Conservation (phyloP, 2,329 filamentous ascomycete species). For the Berkeleyomyces rouxiae region DNA sequence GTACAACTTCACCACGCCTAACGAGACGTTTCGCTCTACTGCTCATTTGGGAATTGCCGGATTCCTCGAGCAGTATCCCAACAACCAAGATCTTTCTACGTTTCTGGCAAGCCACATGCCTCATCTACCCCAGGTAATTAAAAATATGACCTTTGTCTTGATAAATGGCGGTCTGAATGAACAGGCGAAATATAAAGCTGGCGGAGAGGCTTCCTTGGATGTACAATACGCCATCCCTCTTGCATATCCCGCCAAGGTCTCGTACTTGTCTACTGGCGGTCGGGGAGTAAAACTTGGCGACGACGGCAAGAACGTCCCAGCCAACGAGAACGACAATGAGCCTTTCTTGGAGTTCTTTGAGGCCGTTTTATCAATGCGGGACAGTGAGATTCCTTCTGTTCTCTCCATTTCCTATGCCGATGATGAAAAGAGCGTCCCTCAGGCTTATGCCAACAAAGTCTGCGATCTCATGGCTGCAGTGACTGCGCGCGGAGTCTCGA, state of each 20-base stretch:
- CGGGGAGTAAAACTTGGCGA: conserved; percentile 26
- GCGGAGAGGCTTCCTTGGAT: conserved; percentile 31
- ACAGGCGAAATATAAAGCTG: conserved; percentile 23
- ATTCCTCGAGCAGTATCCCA: conserved; percentile 33
- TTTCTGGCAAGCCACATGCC: conserved; percentile 25
- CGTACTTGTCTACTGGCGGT: conserved; percentile 30
- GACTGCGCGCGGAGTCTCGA: conserved; percentile 33
- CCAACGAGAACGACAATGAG: conserved; percentile 30
- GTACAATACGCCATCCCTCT: conserved; percentile 32
- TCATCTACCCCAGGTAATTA: conserved; percentile 21
- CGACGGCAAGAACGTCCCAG: conserved; percentile 21
- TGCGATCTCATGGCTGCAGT: conserved; percentile 38
- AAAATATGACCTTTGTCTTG: conserved; percentile 26
- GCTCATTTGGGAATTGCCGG: conserved; percentile 30
- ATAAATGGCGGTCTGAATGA: conserved; percentile 30
- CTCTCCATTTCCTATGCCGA: conserved; percentile 42
- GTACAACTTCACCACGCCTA: conserved; percentile 29
- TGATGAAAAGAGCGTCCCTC: conserved; percentile 38
- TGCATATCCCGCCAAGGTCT: conserved; percentile 27
- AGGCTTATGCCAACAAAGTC: conserved; percentile 33
- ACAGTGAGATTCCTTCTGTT: conserved; percentile 34
- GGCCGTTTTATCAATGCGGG: conserved; percentile 28
- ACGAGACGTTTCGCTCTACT: conserved; percentile 14
- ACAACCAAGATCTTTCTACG: conserved; percentile 25
- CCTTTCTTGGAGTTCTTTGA: conserved; percentile 39